These are phyloP conservation scores for Neurospora africana DNA, from an alignment of 495 filamentous ascomycete species.

Conservation along the genomic window DNA sequence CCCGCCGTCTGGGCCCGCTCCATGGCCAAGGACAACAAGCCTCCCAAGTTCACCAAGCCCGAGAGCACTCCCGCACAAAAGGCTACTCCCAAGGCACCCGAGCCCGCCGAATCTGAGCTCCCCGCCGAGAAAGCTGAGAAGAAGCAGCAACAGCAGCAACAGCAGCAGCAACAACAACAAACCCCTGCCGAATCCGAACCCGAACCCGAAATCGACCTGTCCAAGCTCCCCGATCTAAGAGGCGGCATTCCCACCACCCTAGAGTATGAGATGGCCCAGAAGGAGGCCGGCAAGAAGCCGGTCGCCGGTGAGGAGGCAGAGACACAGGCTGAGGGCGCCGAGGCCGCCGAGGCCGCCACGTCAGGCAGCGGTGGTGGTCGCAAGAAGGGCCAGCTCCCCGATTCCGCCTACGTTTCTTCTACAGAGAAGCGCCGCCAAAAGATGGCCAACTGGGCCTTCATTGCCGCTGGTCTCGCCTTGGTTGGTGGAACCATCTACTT, in stretches of 20 bases:
- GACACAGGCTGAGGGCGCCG: background rate
- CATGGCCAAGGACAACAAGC: slow-evolving; percentile 29
- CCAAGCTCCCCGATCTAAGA: slow-evolving; percentile 74
- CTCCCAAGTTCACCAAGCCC: slow-evolving; percentile 14
- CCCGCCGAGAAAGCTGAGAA: background rate
- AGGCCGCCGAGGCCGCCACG: slow-evolving; percentile 32
- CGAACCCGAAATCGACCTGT: slow-evolving; percentile 30
- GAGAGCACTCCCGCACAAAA: slow-evolving; percentile 9
- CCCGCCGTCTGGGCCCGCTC: slow-evolving; percentile 28
- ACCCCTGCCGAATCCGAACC: slow-evolving; percentile 10
- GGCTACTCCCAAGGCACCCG: slow-evolving; percentile 2
- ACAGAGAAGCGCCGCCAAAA: slow-evolving; percentile 66
- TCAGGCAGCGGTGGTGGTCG: slow-evolving; percentile 38
- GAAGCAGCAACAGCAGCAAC: background rate
- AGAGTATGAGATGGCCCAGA: slow-evolving; percentile 50
- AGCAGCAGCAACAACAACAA: background rate
- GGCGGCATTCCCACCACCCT: slow-evolving; percentile 87
- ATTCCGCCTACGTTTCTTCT: slow-evolving; percentile 82
- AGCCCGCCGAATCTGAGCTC: background rate
- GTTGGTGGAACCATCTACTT: slow-evolving; percentile 44
- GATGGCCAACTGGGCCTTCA: slow-evolving; percentile 49
- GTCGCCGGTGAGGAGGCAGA: background rate
- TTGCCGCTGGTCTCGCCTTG: slow-evolving; percentile 33
- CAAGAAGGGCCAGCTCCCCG: slow-evolving; percentile 55
- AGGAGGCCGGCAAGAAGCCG: background rate